Conservation (phyloP, 257 asterid species). For the Fraxinus excelsior region DNA sequence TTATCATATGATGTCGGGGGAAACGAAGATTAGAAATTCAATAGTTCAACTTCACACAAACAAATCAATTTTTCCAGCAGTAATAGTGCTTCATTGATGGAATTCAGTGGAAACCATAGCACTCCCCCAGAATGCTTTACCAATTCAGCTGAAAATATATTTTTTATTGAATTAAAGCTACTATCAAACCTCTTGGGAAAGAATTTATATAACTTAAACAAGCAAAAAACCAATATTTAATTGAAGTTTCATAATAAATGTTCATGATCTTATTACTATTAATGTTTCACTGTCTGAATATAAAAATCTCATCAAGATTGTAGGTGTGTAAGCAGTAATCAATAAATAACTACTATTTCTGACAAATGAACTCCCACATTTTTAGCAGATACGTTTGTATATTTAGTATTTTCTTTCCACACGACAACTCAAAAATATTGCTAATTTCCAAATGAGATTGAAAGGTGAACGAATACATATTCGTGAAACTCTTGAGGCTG, state of each 20-base stretch:
- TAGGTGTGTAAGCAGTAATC: constrained; percentile 14
- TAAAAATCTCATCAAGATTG: constrained; percentile 4
- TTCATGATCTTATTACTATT: constrained; percentile 4
- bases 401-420: constrained; percentile 14
- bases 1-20: constrained; percentile 19
- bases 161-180: neutral
- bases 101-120: constrained; percentile 10
- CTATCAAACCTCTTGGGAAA: constrained; percentile 2
- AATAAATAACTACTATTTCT: neutral
- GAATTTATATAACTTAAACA: neutral
- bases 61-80: constrained; percentile 2
- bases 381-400: constrained; percentile 13
- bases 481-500: neutral
- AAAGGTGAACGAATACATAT: neutral
- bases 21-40: constrained; percentile 20
- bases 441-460: neutral
- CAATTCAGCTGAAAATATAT: neutral
- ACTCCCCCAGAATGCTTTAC: constrained; percentile 17
- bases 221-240: constrained; percentile 1
- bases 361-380: neutral
- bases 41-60: constrained; percentile 16
- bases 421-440: neutral
- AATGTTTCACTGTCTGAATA: constrained; percentile 5
- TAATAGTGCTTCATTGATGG: neutral
- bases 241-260: constrained; percentile 13